Conservation (phyloP, 352 stramenopile genomes). For the Globisporangium emineosum region DNA sequence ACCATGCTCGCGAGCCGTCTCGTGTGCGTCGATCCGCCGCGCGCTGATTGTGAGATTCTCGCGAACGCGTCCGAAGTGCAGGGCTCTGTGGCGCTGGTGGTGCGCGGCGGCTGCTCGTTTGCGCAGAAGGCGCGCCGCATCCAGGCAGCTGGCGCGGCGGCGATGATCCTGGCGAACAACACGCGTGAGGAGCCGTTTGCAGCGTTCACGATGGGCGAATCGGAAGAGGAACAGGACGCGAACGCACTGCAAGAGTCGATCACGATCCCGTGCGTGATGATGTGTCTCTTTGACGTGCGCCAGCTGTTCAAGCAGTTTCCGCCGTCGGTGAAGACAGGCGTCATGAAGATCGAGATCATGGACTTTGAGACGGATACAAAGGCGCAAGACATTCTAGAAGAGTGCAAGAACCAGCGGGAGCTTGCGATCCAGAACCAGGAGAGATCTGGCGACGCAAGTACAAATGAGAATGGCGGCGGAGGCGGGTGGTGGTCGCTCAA, state of each 20-base stretch:
- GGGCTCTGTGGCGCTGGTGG: slow-evolving; percentile 55
- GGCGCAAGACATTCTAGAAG: slow-evolving; percentile 12
- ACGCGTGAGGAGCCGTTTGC: slow-evolving; percentile 50
- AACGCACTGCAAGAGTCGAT: slow-evolving; percentile 15
- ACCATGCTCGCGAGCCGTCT: slow-evolving; percentile 27
- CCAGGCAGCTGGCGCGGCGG: slow-evolving; percentile 51
- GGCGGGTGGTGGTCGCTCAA: slow-evolving; percentile 27
- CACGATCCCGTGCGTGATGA: slow-evolving; percentile 63
- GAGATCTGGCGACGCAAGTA: background rate
- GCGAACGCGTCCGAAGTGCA: slow-evolving; percentile 42
- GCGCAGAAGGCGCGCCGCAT: slow-evolving; percentile 56
- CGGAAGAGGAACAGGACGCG: slow-evolving; percentile 18
- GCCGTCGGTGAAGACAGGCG: slow-evolving; percentile 38
- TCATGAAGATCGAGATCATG: slow-evolving; percentile 48
- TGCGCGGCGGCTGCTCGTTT: slow-evolving; percentile 70
- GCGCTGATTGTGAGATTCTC: slow-evolving; percentile 48
- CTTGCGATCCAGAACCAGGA: slow-evolving; percentile 7
- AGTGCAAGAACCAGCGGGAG: slow-evolving; percentile 23
- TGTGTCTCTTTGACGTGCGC: slow-evolving; percentile 57
- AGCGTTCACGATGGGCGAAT: slow-evolving; percentile 58
- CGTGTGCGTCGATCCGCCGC: slow-evolving; percentile 55
- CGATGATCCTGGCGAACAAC: slow-evolving; percentile 37
- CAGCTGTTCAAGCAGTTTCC: slow-evolving; percentile 64
- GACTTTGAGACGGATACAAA: slow-evolving; percentile 15
- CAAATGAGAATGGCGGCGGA: slow-evolving; percentile 2